These are phyloP conservation scores for Datura wrightii DNA, from an alignment of 257 asterid genomes.

Conservation along the genomic window DNA sequence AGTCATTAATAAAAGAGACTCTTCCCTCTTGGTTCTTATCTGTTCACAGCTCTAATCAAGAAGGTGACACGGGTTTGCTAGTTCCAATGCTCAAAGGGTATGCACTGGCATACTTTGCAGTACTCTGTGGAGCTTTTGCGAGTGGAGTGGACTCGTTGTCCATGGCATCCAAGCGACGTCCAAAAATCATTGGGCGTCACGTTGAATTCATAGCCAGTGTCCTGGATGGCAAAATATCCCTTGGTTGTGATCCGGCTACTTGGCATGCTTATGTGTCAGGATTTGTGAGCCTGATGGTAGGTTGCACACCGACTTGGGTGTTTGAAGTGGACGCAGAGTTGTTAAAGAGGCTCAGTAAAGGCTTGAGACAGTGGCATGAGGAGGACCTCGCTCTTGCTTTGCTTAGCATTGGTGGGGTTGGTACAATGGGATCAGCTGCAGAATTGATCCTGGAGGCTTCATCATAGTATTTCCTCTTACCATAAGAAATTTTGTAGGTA, in stretches of 20 bases:
- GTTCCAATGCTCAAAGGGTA: slow-evolving; percentile 76
- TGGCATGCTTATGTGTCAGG: slow-evolving; percentile 91
- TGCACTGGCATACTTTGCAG: slow-evolving; percentile 78
- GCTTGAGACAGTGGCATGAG: slow-evolving; percentile 75
- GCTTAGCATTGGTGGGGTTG: slow-evolving; percentile 75
- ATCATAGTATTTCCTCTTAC: slow-evolving; percentile 34
- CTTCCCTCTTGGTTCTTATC: slow-evolving; percentile 97
- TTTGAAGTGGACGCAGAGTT: slow-evolving; percentile 59
- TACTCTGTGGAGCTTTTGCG: slow-evolving; percentile 69
- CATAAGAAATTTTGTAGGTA: slow-evolving; percentile 55
- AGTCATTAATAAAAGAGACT: slow-evolving; percentile 79
- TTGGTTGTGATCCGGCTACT: slow-evolving; percentile 82
- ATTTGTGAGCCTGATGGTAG: slow-evolving; percentile 76
- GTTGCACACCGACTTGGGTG: slow-evolving; percentile 77
- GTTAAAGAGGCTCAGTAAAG: slow-evolving; percentile 70
- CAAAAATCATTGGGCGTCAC: slow-evolving; percentile 68
- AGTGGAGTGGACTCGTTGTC: slow-evolving; percentile 81
- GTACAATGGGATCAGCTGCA: slow-evolving; percentile 88
- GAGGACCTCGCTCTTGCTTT: slow-evolving; percentile 84
- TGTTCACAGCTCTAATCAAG: slow-evolving; percentile 52
- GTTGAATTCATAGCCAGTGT: slow-evolving; percentile 82
- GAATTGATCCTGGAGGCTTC: slow-evolving; percentile 60
- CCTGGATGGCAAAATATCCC: slow-evolving; percentile 72
- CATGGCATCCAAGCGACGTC: slow-evolving; percentile 69
- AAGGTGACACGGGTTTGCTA: slow-evolving; percentile 44